Percentiles rank a stretch among this genome's conserved stretches.
phyloP scores from a whole-genome alignment of 305 asterid genomes.

The Withania somnifera region DNA sequence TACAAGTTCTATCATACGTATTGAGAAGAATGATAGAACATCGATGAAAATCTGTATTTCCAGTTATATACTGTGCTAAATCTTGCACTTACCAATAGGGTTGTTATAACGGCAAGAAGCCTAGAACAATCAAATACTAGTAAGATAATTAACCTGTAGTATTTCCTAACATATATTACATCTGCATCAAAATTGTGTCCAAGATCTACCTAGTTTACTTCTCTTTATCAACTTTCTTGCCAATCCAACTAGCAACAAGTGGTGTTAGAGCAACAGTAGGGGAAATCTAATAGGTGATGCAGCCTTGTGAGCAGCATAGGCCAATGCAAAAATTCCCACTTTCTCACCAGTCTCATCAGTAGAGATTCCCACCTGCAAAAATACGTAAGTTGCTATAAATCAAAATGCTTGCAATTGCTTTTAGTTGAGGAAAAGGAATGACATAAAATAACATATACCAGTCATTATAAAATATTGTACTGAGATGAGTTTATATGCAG shows the following conservation, averaged over 20 bases:
- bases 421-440: too few species aligned
- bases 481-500: not conserved
- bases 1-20: not conserved
- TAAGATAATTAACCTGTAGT: not conserved
- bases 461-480: not conserved
- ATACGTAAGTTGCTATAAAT: not conserved
- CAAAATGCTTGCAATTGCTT: not conserved
- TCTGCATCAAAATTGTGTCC: not conserved
- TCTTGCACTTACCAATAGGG: not conserved
- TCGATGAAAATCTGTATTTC: not conserved
- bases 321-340: constrained; percentile 92
- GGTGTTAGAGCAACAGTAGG: constrained; percentile 98
- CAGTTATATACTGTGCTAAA: not conserved
- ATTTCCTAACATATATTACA: not conserved
- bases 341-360: constrained; percentile 68
- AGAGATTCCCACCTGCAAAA: constrained; percentile 66
- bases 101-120: not conserved
- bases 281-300: constrained; percentile 97
- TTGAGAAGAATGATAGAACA: not conserved
- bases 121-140: not conserved
- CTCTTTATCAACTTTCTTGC: constrained; percentile 68
- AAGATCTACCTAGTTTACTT: constrained; percentile 14
- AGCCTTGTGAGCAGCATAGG: constrained; percentile 98
- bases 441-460: too few species aligned
- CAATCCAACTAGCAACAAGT: constrained; percentile 84